Base-by-base conservation (phyloP, 495 filamentous ascomycete species). In the Extremus antarcticus region DNA sequence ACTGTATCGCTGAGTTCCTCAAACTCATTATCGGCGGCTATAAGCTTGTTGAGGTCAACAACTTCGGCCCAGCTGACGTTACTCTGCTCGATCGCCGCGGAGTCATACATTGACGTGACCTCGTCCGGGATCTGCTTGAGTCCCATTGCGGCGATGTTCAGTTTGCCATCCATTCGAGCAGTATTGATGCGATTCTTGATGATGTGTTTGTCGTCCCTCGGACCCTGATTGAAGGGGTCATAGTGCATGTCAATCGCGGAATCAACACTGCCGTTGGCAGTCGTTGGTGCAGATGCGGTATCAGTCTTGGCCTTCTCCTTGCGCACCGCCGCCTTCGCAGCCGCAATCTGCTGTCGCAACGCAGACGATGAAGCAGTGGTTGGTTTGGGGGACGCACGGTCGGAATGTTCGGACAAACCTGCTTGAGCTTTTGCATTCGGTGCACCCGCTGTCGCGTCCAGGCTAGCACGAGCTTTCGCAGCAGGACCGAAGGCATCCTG, bases 21-120 rank as follows among this genome's bases (percentile, higher is more conserved):
- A 53, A 99, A 65, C 64, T 96, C 89, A 65, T 99, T 97, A 65
- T 96, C 90, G 13, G 92, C 90, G 29, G 86, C 90, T 59, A 90
- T 81, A 47, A 99, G 80, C 52, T 85, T 82, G 9, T 84, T 83
- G n/a, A 99, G 73, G 66, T 97, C 94, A 15, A 99, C 90, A 51
- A 85, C 84, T 69, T 97, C 91, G 25, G 89, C 90, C 92, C 92
- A 98, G 43, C 84, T 77, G 19, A 78, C 73, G 25, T 73, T 78
- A 32, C 72, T 55, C n/a, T 71, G 60, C 47, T 74, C 74, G 21
- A 64, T 52, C 1, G 70, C 64, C 39, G 76, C 61, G 22, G 76
- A 76, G 45, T 80, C 77, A 64, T 96, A 98, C 92, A 99, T 97
- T 19, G 81, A 80, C 71, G 94, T 69, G 1, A 97, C 87, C 61